Conservation (phyloP, 1,284 basidiomycete genomes). For the Boletus sp. region DNA sequence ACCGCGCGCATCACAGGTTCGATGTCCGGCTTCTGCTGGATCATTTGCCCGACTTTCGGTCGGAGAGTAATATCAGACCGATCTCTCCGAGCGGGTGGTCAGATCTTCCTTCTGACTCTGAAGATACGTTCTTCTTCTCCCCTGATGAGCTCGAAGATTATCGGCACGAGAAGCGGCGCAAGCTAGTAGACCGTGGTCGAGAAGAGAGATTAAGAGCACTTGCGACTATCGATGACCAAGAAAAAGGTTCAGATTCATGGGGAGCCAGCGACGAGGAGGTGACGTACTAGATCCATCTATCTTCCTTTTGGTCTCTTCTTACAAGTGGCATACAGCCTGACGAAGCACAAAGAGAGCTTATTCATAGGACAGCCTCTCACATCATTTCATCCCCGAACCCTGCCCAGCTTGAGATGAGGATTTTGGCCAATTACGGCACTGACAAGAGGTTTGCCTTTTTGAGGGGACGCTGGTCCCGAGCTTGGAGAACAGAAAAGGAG, state of each 20-base stretch:
- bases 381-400: slow-evolving; percentile 68
- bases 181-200: slow-evolving; percentile 54
- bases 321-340: slow-evolving; percentile 52
- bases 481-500: slow-evolving; percentile 55
- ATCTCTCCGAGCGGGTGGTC: slow-evolving; percentile 67
- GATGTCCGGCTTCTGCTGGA: slow-evolving; percentile 74
- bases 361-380: slow-evolving; percentile 71
- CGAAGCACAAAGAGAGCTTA: slow-evolving; percentile 58
- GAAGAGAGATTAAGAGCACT: slow-evolving; percentile 63
- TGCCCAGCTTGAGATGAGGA: slow-evolving; percentile 79
- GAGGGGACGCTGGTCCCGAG: slow-evolving; percentile 62
- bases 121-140: slow-evolving; percentile 77
- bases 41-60: slow-evolving; percentile 32
- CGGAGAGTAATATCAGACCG: slow-evolving; percentile 6
- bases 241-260: slow-evolving; percentile 51
- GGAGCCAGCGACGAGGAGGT: slow-evolving; percentile 75
- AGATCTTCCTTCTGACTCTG: slow-evolving; percentile 75
- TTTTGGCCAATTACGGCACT: slow-evolving; percentile 75
- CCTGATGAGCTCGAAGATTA: slow-evolving; percentile 65
- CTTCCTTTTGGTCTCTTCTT: slow-evolving; percentile 7
- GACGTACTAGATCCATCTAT: background rate
- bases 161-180: slow-evolving; percentile 59
- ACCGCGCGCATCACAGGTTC: slow-evolving; percentile 49
- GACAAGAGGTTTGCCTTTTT: slow-evolving; percentile 76
- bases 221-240: slow-evolving; percentile 40